Percentiles rank a stretch among this genome's conserved stretches.
Conservation (phyloP, 2,329 filamentous ascomycete genomes). For the Fusarium temperatum region DNA sequence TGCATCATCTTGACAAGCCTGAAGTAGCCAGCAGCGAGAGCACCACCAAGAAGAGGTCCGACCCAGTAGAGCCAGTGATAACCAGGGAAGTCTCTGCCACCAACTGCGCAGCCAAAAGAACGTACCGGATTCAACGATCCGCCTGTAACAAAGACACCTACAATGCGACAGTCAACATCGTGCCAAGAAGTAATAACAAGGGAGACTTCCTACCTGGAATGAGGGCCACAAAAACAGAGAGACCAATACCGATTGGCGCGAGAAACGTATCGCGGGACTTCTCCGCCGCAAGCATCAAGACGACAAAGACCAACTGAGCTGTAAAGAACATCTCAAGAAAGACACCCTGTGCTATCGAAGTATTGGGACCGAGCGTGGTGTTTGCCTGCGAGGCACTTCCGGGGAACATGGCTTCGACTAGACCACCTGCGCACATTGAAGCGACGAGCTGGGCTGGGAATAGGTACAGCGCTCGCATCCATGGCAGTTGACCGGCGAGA, state of each 20-base stretch:
- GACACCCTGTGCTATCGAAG: constrained; percentile 62
- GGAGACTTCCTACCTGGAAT: constrained; percentile 37
- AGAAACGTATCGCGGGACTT: constrained; percentile 76
- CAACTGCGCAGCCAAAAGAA: constrained; percentile 57
- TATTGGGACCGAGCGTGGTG: constrained; percentile 56
- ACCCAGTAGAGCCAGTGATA: constrained; percentile 63
- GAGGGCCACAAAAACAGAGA: constrained; percentile 69
- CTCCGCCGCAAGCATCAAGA: constrained; percentile 73
- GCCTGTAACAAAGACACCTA: constrained; percentile 47
- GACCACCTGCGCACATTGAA: constrained; percentile 63
- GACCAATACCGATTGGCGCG: constrained; percentile 74
- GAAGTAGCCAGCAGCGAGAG: constrained; percentile 57
- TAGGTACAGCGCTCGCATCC: constrained; percentile 48
- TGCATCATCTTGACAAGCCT: constrained; percentile 57
- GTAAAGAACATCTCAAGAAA: constrained; percentile 73
- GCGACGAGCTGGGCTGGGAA: constrained; percentile 64
- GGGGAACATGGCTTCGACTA: constrained; percentile 65
- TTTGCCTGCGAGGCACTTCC: constrained; percentile 61
- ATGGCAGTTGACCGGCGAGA: constrained; percentile 28
- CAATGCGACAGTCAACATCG: constrained; percentile 38
- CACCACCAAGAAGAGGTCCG: constrained; percentile 56
- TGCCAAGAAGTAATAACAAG: constrained; percentile 8
- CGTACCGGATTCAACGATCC: constrained; percentile 56
- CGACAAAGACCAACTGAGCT: constrained; percentile 65
- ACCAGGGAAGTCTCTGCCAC: constrained; percentile 47